Conservation (phyloP, 1,139 yeast genomes). For the Saccharomyces hybrid region DNA sequence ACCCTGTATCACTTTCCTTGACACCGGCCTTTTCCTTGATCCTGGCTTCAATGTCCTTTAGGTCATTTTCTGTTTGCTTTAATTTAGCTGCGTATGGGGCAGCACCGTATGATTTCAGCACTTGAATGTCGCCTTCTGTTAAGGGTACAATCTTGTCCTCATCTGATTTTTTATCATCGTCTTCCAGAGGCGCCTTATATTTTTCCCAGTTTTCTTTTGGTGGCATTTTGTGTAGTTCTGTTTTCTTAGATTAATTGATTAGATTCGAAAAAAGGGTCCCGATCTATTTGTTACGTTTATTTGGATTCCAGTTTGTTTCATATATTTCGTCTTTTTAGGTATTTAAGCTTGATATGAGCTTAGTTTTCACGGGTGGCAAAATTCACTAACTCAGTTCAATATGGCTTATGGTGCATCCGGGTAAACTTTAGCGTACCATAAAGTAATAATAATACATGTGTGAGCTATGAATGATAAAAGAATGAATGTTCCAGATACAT, state of each 20-base stretch:
- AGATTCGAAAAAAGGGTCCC: neutral
- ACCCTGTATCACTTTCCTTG: constrained; percentile 92
- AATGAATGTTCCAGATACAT: neutral
- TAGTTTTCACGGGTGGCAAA: neutral
- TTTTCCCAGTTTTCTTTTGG: constrained; percentile 86
- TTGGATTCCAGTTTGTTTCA: neutral
- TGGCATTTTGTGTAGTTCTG: constrained; percentile 29
- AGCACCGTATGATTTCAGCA: constrained; percentile 90
- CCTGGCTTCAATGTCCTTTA: constrained; percentile 71
- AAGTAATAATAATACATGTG: neutral
- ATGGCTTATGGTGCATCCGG: neutral
- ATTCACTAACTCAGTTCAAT: neutral
- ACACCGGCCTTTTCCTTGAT: constrained; percentile 92
- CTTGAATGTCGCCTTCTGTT: constrained; percentile 95
- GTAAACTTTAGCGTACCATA: neutral
- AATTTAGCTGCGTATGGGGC: constrained; percentile 87
- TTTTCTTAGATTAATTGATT: neutral
- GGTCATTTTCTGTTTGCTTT: constrained; percentile 77
- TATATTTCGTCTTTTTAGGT: too few species aligned
- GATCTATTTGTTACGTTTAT: too few species aligned
- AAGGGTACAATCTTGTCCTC: constrained; percentile 80
- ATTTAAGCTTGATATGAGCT: neutral
- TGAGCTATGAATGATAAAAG: neutral
- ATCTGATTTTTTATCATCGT: constrained; percentile 44
- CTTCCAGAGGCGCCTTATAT: constrained; percentile 74